These are phyloP conservation scores for Leccinum colubrinum DNA, from an alignment of 1,284 basidiomycete species.

Conservation along the genomic window DNA sequence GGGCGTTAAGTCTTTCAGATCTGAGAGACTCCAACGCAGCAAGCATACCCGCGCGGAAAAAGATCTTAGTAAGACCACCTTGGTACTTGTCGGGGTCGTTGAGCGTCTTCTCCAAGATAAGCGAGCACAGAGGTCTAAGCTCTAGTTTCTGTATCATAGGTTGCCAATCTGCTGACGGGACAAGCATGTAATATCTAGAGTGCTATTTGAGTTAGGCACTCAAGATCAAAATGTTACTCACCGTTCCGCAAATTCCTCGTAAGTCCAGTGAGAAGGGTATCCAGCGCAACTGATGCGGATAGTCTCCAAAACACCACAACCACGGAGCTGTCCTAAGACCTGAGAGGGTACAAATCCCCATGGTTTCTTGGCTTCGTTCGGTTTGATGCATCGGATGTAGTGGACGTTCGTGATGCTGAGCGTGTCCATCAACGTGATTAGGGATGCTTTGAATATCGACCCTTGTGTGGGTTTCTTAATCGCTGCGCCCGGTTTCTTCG, in stretches of 20 bases:
- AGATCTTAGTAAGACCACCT: slow-evolving; percentile 96
- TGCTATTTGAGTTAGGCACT: slow-evolving; percentile 14
- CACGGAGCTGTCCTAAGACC: slow-evolving; percentile 92
- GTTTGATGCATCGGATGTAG: slow-evolving; percentile 99
- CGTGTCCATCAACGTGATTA: slow-evolving; percentile 96
- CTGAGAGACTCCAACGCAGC: slow-evolving; percentile 94
- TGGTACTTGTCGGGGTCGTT: slow-evolving; percentile 97
- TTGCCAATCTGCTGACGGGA: slow-evolving; percentile 84
- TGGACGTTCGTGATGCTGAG: slow-evolving; percentile 98
- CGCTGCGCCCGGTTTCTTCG: slow-evolving; percentile 65
- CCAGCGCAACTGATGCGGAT: slow-evolving; percentile 99
- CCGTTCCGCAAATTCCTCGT: slow-evolving; percentile 99
- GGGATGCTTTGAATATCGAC: slow-evolving; percentile 96
- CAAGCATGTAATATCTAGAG: slow-evolving; percentile 93
- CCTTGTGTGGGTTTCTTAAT: slow-evolving; percentile 94
- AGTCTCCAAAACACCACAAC: slow-evolving; percentile 98
- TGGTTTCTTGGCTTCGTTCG: slow-evolving; percentile 94
- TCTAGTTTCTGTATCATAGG: slow-evolving; percentile 80
- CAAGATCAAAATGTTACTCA: slow-evolving; percentile 36
- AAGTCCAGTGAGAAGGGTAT: slow-evolving; percentile 98
- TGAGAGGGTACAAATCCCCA: slow-evolving; percentile 98
- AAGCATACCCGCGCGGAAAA: slow-evolving; percentile 99
- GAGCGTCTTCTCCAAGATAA: slow-evolving; percentile 85
- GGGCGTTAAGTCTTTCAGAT: slow-evolving; percentile 81
- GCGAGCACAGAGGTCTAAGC: slow-evolving; percentile 78